Base-by-base conservation (phyloP, 306 rosid genomes). In the barrel medic (Medicago truncatula) region DNA sequence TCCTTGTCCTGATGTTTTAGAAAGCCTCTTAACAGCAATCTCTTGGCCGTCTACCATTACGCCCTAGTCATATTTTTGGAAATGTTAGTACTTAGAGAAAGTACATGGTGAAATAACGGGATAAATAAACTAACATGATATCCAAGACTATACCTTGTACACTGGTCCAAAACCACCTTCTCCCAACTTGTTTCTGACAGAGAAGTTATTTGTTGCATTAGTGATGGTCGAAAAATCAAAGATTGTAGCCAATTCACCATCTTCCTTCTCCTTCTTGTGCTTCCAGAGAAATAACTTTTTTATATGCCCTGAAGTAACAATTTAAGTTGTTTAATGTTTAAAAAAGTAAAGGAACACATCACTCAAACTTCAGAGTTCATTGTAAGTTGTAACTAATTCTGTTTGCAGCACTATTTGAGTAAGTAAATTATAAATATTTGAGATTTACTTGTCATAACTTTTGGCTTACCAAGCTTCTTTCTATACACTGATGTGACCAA, bases 201-300 rank as follows among this genome's bases (percentile, higher is more conserved):
- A 53, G 18, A 71, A 71, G 18, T 36, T 50, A 71, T 36, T 71
- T 53, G 64, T 71, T 7, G 75, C 50, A 34, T 31, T 71, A 53
- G 9, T 2, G 5, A 71, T 71, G 20, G 64, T 36, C 53, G 63
- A 52, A 70, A 70, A 70, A 34, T 15, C 49, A 52, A 52, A 70
- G 34, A 70, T 10, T 31, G 63, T 50, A 31, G 64, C 13, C 7
- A 71, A 11, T 2, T 53, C 38, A n/a, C 38, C 63, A n/a, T 36
- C 75, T 53, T 53, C 75, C 38, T 17, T 71, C 18, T 28, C 63
- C 31, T 34, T 16, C 31, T 34, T 16, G 75, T 56, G 4, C 52
- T 54, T 71, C 65, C 38, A 11, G 11, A 38, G 8, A 54, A 54
- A 8, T 31, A 52, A 23, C 28, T 1, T 34, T 70, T 50, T 28